A percentile compares a stretch with the other conserved stretches of the same genome.
phyloP scores from a whole-genome alignment of 805 yeast species.

The Saccharomycopsis javanensis region DNA sequence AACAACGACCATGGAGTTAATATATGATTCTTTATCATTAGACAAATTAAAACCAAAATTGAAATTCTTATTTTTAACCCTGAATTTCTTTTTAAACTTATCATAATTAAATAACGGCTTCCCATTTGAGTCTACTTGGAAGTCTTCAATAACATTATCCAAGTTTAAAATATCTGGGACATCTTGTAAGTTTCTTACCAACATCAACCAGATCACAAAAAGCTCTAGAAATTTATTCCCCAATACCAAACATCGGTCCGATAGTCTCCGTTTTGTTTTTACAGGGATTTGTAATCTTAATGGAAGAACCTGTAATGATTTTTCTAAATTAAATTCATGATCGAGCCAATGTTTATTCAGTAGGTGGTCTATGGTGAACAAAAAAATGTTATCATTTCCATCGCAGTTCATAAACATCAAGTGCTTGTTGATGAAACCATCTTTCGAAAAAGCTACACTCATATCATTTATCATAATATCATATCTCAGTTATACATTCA shows the following conservation, averaged over 20 bases:
- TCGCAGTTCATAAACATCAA: too few relatives aligned
- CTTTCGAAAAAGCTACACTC: too few relatives aligned
- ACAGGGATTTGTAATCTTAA: slow-evolving; percentile 7
- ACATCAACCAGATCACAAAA: slow-evolving; percentile 5
- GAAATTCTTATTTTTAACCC: background rate
- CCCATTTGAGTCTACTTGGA: slow-evolving; percentile 3
- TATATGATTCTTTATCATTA: slow-evolving; percentile 15
- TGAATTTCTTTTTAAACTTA: background rate
- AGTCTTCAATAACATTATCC: background rate
- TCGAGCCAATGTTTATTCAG: slow-evolving; percentile 6
- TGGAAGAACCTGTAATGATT: slow-evolving; percentile 7
- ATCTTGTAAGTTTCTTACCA: background rate
- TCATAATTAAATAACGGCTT: slow-evolving; percentile 9
- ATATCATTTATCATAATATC: background rate
- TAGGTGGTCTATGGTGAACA: background rate
- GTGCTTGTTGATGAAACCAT: too few relatives aligned
- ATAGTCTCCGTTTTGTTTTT: slow-evolving; percentile 4
- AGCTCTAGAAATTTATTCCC: slow-evolving; percentile 14
- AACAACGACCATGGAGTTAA: slow-evolving; percentile 12
- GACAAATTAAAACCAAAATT: slow-evolving; percentile 13
- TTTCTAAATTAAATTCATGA: slow-evolving; percentile 13
- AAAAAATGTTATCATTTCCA: background rate
- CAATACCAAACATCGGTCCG: slow-evolving; percentile 11
- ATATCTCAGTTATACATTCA: too few relatives aligned
- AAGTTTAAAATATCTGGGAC: background rate